Evolutionary conservation across 148 eudicot genomes (phyloP).

Genomic region (Chenopodium suecicum): DNA sequence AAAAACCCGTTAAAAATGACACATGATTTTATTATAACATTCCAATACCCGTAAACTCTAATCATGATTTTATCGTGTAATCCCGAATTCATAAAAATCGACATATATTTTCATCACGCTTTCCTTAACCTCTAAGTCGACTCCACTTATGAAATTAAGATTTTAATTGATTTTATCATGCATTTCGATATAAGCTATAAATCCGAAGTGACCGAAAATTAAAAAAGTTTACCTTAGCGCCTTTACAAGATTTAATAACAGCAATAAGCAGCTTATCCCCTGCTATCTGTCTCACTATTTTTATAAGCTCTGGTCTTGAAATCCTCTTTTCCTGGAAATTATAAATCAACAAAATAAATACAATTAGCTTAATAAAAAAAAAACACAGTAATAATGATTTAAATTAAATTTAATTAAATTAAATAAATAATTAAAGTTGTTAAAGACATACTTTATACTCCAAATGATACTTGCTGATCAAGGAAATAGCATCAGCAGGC

Average conservation of each 20-base stretch:
- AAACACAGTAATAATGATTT: background rate
- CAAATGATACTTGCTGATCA: conserved; percentile 39
- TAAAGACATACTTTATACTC: conserved; percentile 39
- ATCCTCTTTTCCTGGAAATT: conserved; percentile 36
- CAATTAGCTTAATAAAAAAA: background rate
- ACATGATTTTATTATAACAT: no score
- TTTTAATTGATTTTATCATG: no score
- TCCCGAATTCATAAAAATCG: no score
- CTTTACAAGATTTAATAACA: conserved; percentile 39
- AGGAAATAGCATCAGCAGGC: conserved; percentile 21
- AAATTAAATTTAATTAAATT: background rate
- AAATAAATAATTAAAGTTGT: background rate
- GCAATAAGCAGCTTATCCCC: conserved; percentile 41
- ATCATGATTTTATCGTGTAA: no score
- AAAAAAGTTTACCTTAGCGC: conserved; percentile 11
- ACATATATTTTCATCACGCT: no score
- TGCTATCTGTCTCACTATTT: conserved; percentile 37
- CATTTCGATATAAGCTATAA: no score
- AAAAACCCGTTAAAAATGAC: no score
- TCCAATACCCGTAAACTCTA: no score
- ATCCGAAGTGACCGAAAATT: no score
- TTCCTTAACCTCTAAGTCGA: no score
- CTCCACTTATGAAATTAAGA: no score
- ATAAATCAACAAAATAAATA: background rate
- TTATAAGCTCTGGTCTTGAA: conserved; percentile 33